A percentile compares a stretch with the other conserved stretches of the same genome.
phyloP scores from a whole-genome alignment of 495 filamentous ascomycete species.

The Parachaetomium inaequale region DNA sequence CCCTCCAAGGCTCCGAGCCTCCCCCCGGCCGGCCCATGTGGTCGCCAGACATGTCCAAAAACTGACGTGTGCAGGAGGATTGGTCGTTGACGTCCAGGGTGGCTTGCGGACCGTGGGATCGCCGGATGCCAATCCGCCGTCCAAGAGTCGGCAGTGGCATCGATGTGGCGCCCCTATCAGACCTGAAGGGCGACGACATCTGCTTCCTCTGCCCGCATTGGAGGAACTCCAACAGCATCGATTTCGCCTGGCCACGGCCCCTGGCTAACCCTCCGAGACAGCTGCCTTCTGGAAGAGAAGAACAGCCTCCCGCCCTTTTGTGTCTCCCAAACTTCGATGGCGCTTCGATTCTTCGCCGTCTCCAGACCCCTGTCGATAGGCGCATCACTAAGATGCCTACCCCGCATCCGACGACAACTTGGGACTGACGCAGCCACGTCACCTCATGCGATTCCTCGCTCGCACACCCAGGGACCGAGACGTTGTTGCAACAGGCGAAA shows the following conservation, averaged over 20 bases:
- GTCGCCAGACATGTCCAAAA: background rate
- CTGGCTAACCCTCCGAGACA: background rate
- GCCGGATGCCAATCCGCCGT: background rate
- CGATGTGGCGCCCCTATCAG: background rate
- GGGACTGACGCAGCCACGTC: slow-evolving; percentile 2
- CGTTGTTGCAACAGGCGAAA: slow-evolving; percentile 1
- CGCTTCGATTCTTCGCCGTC: background rate
- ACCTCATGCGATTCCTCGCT: slow-evolving; percentile 2
- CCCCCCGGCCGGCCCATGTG: background rate
- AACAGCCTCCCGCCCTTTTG: background rate
- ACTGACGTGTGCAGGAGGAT: background rate
- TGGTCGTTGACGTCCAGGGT: background rate
- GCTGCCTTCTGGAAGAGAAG: too few species aligned
- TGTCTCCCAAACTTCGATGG: background rate
- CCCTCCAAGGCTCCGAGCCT: background rate
- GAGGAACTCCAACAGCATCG: background rate
- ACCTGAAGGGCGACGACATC: background rate
- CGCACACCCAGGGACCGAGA: background rate
- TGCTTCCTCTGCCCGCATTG: background rate
- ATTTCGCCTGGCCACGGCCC: too few species aligned
- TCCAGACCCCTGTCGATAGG: slow-evolving; percentile 3
- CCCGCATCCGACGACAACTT: slow-evolving; percentile 7
- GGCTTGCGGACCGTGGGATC: background rate
- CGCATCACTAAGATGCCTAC: background rate
- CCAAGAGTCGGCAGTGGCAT: background rate